Conservation (phyloP, 1,284 basidiomycete species). For the Hemileia vastatrix region DNA sequence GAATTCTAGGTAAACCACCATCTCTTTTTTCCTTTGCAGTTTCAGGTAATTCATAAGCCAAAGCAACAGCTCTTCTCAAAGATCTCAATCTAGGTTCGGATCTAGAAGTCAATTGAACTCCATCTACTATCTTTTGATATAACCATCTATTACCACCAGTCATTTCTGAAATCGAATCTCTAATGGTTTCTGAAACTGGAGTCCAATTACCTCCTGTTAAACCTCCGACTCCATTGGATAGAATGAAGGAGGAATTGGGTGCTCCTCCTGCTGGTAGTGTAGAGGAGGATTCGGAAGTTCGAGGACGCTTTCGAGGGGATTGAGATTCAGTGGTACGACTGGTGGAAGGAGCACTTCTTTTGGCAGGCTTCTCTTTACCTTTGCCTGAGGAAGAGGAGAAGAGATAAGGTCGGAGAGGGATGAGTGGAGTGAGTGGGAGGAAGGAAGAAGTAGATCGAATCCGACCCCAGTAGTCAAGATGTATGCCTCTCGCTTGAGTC, state of each 20-base stretch:
- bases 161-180: background rate
- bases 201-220: background rate
- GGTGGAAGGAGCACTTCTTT: background rate
- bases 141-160: background rate
- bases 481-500: no score
- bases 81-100: background rate
- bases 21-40: background rate
- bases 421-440: no score
- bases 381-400: no score
- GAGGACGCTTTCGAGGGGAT: background rate
- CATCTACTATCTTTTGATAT: background rate
- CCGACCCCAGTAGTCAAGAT: no score
- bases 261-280: background rate
- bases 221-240: background rate
- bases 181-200: background rate
- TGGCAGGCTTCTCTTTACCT: background rate
- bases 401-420: no score
- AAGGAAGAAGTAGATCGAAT: no score
- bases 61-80: background rate
- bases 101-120: background rate
- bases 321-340: no score
- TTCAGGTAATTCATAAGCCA: background rate
- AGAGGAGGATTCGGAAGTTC: background rate
- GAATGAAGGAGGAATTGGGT: background rate
- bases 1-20: background rate